A percentile compares a stretch with the other conserved stretches of the same genome.
These are phyloP conservation scores for Xylariaceae sp. DNA, from an alignment of 2,329 filamentous ascomycete species.

Conservation along the genomic window DNA sequence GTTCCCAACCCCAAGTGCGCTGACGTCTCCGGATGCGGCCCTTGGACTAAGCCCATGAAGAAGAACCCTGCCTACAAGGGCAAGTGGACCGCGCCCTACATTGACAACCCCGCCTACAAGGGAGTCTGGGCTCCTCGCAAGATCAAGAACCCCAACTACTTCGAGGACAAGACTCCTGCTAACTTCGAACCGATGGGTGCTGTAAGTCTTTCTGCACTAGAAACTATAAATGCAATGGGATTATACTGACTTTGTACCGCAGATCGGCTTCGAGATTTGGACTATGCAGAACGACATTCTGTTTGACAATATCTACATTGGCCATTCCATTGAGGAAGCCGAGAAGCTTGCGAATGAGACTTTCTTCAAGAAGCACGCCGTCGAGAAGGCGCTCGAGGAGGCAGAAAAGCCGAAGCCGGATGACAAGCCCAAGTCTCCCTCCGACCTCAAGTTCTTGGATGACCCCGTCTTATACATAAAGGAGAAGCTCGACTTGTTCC, in stretches of 20 bases:
- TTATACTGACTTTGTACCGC: conserved; percentile 18
- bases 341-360: conserved; percentile 86
- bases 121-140: conserved; percentile 91
- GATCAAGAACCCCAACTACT: conserved; percentile 96
- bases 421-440: conserved; percentile 68
- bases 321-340: conserved; percentile 92
- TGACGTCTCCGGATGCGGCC: conserved; percentile 89
- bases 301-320: conserved; percentile 99
- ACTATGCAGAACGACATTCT: conserved; percentile 99
- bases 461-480: conserved; percentile 86
- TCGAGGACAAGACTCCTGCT: conserved; percentile 93
- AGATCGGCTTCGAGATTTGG: conserved; percentile 99
- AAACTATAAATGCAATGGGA: conserved; percentile 1
- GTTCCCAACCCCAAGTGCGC: conserved; percentile 95
- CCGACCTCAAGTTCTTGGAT: conserved; percentile 84
- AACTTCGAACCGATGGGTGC: conserved; percentile 98
- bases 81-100: conserved; percentile 91
- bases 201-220: conserved; percentile 59
- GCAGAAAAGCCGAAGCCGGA: conserved; percentile 76
- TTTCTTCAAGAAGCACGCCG: conserved; percentile 82
- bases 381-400: conserved; percentile 80
- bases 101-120: conserved; percentile 99
- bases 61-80: conserved; percentile 98
- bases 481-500: conserved; percentile 92
- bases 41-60: conserved; percentile 89